Evolutionary conservation across 1,284 basidiomycete species (phyloP), one percentile per base, ranked within the genome.

Genomic region (Apiotrichum gamsii): DNA sequence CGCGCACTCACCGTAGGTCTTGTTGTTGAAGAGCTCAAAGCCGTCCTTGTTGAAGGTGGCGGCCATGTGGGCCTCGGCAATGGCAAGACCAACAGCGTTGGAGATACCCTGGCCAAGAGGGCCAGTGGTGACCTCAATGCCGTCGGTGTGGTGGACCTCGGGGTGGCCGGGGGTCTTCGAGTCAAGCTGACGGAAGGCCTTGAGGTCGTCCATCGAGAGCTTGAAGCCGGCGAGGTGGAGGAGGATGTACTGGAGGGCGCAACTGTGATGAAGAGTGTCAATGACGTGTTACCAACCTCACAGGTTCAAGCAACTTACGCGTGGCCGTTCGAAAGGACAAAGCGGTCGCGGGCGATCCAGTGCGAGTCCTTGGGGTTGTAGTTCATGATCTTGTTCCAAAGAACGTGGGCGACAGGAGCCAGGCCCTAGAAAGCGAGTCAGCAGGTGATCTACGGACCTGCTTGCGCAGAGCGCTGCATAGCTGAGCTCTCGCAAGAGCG

Each of bases 51-150:
- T 96, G 79, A 83, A 96, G 45, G 83, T 76, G 36, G 89, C 89
- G 43, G 78, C 89, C 54, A 93, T 77, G 73, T 96, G 90, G 29
- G 86, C 85, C 76, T 93, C 84, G 19, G 87, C 91, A 52, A 95
- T 91, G 51, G 91, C 93, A 45, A 96, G 76, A 72, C 91, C 91
- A 58, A 96, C 89, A 52, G 82, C 87, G 71, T 91, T 94, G 61
- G 86, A 82, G 70, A 96, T 86, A 66, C 69, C 90, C 74, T 96
- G 91, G 41, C 91, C 91, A 29, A 96, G 84, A 52, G 93, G 91
- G 55, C 91, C 93, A 48, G 93, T 96, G 60, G 91, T 96, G 57
- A 95, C 90, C 75, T 96, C 91, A 56, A 96, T 81, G 62, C 91
- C 91, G 59, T 90, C 87, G 19, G 90, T 91, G 71, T 91, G 85